Conservation (phyloP, 1,284 basidiomycete species). For the Moesziomyces globuligerus region DNA sequence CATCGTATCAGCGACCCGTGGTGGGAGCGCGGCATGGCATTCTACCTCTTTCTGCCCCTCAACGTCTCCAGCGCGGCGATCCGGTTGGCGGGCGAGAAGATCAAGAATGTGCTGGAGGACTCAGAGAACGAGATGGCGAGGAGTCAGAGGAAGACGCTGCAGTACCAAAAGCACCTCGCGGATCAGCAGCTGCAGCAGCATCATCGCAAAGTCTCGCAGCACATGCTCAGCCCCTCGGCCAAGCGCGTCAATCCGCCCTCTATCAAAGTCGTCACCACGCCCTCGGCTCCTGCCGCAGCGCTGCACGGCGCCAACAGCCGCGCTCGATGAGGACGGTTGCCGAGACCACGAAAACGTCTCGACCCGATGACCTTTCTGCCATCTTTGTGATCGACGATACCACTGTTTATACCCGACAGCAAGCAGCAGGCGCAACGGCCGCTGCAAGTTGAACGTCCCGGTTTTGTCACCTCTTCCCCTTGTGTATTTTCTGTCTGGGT, state of each 20-base stretch:
- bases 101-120: conserved; percentile 36
- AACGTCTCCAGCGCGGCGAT: conserved; percentile 47
- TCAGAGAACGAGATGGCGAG: conserved; percentile 32
- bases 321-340: neutral
- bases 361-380: neutral
- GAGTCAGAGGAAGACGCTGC: conserved; percentile 35
- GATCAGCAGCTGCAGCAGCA: conserved; percentile 43
- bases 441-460: neutral
- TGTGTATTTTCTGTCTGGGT: neutral
- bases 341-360: neutral
- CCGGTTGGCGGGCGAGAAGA: conserved; percentile 46
- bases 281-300: neutral
- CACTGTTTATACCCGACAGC: neutral
- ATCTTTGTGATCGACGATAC: neutral
- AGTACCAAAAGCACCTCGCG: conserved; percentile 42
- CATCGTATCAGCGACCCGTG: conserved; percentile 39
- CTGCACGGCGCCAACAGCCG: neutral
- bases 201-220: conserved; percentile 22
- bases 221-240: conserved; percentile 20
- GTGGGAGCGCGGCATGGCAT: conserved; percentile 47
- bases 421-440: neutral
- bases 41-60: conserved; percentile 53
- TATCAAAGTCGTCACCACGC: conserved; percentile 20
- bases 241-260: conserved; percentile 9
- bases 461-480: neutral